Evolutionary conservation across 257 asterid species (phyloP), one percentile per base, ranked within the genome.

Genomic region (Anisodus tanguticus): DNA sequence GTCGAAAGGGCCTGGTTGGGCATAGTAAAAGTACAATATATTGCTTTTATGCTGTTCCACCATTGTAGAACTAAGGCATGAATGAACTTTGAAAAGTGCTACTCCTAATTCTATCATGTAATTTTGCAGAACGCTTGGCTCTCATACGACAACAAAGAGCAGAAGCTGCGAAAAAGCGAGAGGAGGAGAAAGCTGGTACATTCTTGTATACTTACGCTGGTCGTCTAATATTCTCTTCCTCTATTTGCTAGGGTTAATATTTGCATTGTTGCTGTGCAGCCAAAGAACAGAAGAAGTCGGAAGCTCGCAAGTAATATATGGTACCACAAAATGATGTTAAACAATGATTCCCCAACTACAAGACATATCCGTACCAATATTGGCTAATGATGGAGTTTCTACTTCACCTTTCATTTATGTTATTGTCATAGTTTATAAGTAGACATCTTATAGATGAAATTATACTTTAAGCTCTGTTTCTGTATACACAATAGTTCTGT

Each of bases 81-180:
- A 9, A 76, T 26, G 81, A 76, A 13, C 49, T 77, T 13, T 77
- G 81, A 53, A 51, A 22, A 26, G 80, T 74, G 39, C 45, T 41
- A 54, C 69, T n/a, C 17, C 35, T 68, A 35, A 68, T 68, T 53
- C 8, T 68, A n/a, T 74, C 39, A 1, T 26, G 22, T 49, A 67
- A 86, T 60, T 39, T 59, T 83, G 86, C 92, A 94, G 98, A 94
- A 68, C 98, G 98, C 17, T 88, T 95, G 90, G 98, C 97, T 68
- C 94, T 94, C 80, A 91, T 95, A 76, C 89, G 98, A 22, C 95
- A 95, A 86, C 93, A 95, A 88, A 92, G 98, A 87, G 98, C 95
- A 53, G 97, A 95, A 39, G 97, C 98, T 85, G 97, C 97, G n/a
- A 92, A 95, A 90, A 95, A 95, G 85, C 93, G 97, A 0, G 98